phyloP scores from a whole-genome alignment of 2,329 filamentous ascomycete genomes.

The Aspergillus sp. region DNA sequence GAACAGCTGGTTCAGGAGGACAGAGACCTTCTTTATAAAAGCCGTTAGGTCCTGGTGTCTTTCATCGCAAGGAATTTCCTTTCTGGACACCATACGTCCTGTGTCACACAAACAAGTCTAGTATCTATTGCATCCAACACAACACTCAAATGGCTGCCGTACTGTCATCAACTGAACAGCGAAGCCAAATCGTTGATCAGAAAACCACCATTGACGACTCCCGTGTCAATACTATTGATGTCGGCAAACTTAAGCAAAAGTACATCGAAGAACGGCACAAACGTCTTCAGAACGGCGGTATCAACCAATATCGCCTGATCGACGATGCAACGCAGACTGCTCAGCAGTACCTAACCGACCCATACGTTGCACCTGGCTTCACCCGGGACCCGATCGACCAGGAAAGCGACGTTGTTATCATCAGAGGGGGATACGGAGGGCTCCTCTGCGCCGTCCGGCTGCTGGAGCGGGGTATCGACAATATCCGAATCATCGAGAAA shows the following conservation, averaged over 20 bases:
- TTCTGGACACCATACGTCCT: no score
- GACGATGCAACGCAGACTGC: conserved; percentile 1
- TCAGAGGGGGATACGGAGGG: conserved; percentile 47
- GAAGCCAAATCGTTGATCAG: no score
- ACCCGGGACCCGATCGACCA: neutral
- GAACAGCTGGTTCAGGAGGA: no score
- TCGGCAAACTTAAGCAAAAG: neutral
- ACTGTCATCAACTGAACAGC: no score
- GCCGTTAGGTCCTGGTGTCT: no score
- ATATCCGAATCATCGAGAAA: conserved; percentile 13
- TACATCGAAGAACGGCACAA: conserved; percentile 1
- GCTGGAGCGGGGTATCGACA: conserved; percentile 30
- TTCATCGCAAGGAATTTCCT: no score
- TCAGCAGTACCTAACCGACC: neutral
- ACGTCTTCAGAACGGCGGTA: neutral
- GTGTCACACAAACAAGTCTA: no score
- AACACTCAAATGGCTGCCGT: no score
- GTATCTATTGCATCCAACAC: no score
- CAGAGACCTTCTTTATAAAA: no score
- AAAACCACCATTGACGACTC: neutral
- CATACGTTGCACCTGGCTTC: neutral
- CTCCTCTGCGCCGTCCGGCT: conserved; percentile 42
- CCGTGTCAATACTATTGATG: neutral
- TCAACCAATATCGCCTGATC: neutral
- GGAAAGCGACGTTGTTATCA: conserved; percentile 25